Conservation (phyloP, 768 basidiomycete genomes). For the Tricholoma sp. region DNA sequence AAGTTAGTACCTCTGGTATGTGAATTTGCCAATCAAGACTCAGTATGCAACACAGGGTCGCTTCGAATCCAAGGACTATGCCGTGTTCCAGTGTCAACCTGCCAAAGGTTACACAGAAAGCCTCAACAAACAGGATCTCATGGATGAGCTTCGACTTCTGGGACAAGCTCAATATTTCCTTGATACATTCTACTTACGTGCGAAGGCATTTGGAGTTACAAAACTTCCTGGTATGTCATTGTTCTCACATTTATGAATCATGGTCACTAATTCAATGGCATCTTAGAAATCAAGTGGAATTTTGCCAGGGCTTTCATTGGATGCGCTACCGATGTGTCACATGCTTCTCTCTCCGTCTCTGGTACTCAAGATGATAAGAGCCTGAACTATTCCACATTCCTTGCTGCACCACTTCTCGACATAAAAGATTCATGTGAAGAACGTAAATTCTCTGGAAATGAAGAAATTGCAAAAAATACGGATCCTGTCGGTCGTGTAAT, state of each 20-base stretch:
- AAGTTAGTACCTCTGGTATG: not conserved
- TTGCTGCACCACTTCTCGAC: not conserved
- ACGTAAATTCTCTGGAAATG: slow-evolving; percentile 3
- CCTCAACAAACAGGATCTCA: too few species aligned
- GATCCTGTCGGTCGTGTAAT: not conserved
- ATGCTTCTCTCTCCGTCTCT: not conserved
- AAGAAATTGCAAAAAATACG: not conserved
- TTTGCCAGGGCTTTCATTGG: not conserved
- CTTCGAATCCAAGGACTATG: not conserved
- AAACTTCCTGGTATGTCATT: not conserved
- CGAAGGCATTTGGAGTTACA: not conserved
- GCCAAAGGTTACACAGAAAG: not conserved
- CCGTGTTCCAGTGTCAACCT: not conserved
- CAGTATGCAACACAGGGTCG: not conserved
- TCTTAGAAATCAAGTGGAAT: not conserved
- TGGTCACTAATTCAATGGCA: too few species aligned
- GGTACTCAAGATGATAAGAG: too few species aligned
- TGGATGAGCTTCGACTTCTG: not conserved
- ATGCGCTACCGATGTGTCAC: not conserved
- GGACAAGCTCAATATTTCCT: not conserved
- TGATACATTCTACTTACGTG: not conserved
- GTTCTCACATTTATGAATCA: too few species aligned
- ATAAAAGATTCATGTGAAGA: not conserved
- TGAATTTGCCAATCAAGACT: too few species aligned
- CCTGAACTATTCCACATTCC: not conserved